These are phyloP conservation scores for Phoma herbarum DNA, from an alignment of 2,329 filamentous ascomycete genomes.

Conservation along the genomic window DNA sequence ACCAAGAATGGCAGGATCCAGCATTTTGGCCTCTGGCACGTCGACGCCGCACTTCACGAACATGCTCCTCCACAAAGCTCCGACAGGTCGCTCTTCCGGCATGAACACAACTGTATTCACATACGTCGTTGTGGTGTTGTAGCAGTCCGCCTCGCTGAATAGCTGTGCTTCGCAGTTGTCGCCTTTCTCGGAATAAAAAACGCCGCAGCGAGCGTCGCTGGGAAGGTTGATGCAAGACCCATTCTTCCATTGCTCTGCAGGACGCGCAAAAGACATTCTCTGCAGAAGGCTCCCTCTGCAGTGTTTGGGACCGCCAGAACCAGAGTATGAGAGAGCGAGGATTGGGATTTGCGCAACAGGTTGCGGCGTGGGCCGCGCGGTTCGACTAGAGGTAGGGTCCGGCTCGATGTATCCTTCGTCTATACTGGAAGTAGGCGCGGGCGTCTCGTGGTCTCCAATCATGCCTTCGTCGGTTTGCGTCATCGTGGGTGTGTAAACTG, in stretches of 20 bases:
- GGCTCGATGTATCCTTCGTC: constrained; percentile 37
- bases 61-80: constrained; percentile 49
- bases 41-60: constrained; percentile 46
- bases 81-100: constrained; percentile 46
- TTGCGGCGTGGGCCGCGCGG: constrained; percentile 23
- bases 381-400: constrained; percentile 12
- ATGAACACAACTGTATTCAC: constrained; percentile 50
- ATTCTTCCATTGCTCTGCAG: constrained; percentile 38
- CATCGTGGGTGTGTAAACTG: constrained; percentile 29
- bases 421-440: constrained; percentile 26
- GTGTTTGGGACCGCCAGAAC: constrained; percentile 47
- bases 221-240: constrained; percentile 47
- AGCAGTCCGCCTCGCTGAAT: constrained; percentile 42
- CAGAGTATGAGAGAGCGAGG: constrained; percentile 44
- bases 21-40: constrained; percentile 38
- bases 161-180: constrained; percentile 49
- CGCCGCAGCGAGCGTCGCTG: constrained; percentile 43
- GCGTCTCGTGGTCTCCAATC: constrained; percentile 34
- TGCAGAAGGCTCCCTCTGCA: constrained; percentile 45
- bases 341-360: constrained; percentile 37
- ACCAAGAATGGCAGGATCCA: constrained; percentile 42
- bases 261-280: constrained; percentile 36
- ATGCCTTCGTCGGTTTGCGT: constrained; percentile 35
- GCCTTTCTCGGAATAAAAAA: constrained; percentile 46
- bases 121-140: constrained; percentile 40